These are phyloP conservation scores for Asterophora lycoperdoides DNA, from an alignment of 768 basidiomycete species.

Conservation along the genomic window DNA sequence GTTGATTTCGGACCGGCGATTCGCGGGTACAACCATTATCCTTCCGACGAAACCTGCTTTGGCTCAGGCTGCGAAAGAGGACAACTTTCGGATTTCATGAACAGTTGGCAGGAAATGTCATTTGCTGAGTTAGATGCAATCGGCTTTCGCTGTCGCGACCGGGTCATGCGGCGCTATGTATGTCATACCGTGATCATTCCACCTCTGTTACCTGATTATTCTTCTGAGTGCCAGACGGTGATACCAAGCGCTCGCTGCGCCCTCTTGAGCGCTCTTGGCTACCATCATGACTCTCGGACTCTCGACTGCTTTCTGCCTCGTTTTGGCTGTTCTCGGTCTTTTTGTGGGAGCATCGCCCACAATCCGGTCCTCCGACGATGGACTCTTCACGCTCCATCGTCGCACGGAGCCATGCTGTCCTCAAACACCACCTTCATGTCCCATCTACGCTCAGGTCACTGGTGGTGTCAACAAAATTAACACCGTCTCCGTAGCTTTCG, in stretches of 20 bases:
- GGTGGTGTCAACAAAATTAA: slow-evolving; percentile 4
- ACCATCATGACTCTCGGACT: slow-evolving; percentile 18
- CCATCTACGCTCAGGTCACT: slow-evolving; percentile 49
- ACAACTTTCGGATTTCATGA: too few relatives aligned
- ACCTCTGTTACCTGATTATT: background rate
- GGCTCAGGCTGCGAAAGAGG: too few relatives aligned
- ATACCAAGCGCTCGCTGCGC: background rate
- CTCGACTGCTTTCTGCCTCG: slow-evolving; percentile 20
- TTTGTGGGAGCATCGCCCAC: slow-evolving; percentile 22
- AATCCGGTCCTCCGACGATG: background rate
- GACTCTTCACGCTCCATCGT: slow-evolving; percentile 10
- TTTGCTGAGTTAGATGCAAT: background rate
- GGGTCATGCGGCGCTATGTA: slow-evolving; percentile 2
- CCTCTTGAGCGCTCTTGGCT: background rate
- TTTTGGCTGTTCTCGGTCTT: slow-evolving; percentile 19
- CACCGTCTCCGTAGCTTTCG: background rate
- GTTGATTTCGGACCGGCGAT: too few relatives aligned
- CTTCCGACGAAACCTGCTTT: too few relatives aligned
- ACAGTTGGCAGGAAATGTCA: too few relatives aligned
- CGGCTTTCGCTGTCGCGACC: background rate
- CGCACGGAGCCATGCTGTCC: slow-evolving; percentile 47
- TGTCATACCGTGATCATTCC: too few relatives aligned
- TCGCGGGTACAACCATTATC: too few relatives aligned
- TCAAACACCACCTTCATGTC: slow-evolving; percentile 51
- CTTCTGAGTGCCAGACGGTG: background rate